A percentile compares a stretch with the other conserved stretches of the same genome.
Evolutionary conservation across 768 basidiomycete genomes (phyloP).

Genomic region (Polyporus arcularius): DNA sequence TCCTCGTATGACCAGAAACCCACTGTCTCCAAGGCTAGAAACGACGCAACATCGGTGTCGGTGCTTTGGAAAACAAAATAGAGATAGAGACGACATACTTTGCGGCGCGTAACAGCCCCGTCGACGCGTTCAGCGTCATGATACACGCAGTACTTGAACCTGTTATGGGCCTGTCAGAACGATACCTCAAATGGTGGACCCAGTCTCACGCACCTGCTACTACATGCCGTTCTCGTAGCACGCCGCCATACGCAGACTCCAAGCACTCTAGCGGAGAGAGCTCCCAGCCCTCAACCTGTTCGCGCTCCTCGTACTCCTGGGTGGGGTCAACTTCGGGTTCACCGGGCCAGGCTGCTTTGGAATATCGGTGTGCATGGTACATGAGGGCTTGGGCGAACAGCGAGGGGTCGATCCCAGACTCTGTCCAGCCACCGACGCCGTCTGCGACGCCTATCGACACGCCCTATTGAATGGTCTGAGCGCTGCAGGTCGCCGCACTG

Average conservation of each 20-base stretch:
- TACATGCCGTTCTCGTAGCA: constrained; percentile 63
- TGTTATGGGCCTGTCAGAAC: constrained; percentile 34
- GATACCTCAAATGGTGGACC: not conserved
- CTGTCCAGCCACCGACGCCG: constrained; percentile 92
- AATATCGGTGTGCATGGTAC: constrained; percentile 80
- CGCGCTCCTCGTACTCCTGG: constrained; percentile 67
- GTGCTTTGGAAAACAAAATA: not conserved
- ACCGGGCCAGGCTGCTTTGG: constrained; percentile 74
- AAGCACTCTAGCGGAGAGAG: constrained; percentile 70
- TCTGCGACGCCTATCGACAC: constrained; percentile 85
- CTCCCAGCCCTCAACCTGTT: constrained; percentile 68
- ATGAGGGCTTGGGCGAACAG: constrained; percentile 90
- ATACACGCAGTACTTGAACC: constrained; percentile 87
- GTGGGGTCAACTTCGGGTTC: constrained; percentile 82
- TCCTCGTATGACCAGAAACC: constrained; percentile 70
- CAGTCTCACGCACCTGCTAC: constrained; percentile 24
- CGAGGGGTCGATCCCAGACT: constrained; percentile 81
- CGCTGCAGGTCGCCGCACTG: constrained; percentile 14
- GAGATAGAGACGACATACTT: constrained; percentile 51
- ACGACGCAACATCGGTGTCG: constrained; percentile 1
- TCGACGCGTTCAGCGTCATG: constrained; percentile 71
- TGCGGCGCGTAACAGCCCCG: constrained; percentile 72
- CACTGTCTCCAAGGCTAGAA: constrained; percentile 75
- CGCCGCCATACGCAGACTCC: constrained; percentile 69
- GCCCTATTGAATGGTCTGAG: constrained; percentile 46